phyloP scores from a whole-genome alignment of 2,329 filamentous ascomycete species.

The Xylaria sp. region DNA sequence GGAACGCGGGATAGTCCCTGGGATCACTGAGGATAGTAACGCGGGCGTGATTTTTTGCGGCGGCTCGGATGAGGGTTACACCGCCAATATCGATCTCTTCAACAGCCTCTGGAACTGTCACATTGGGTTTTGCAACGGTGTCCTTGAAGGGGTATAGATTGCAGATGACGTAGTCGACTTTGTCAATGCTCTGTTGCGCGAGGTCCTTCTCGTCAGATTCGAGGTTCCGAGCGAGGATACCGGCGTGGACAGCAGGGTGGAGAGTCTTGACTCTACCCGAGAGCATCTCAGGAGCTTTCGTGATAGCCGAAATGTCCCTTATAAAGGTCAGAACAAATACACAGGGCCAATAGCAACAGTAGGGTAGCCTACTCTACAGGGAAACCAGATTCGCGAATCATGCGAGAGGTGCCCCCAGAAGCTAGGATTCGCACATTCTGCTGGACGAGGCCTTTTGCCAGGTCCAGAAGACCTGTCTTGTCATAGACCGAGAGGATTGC shows the following conservation, averaged over 20 bases:
- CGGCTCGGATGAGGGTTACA: slow-evolving; percentile 93
- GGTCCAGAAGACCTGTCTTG: slow-evolving; percentile 93
- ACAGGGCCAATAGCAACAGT: slow-evolving; percentile 2
- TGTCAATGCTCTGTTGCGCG: slow-evolving; percentile 90
- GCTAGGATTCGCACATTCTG: slow-evolving; percentile 91
- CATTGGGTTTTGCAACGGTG: slow-evolving; percentile 94
- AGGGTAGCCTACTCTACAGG: slow-evolving; percentile 77
- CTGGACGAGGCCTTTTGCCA: slow-evolving; percentile 88
- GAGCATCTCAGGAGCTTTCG: slow-evolving; percentile 95
- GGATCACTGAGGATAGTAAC: slow-evolving; percentile 97
- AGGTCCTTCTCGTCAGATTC: slow-evolving; percentile 97
- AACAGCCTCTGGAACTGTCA: slow-evolving; percentile 94
- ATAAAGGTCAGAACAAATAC: slow-evolving; percentile 27
- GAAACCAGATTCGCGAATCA: slow-evolving; percentile 96
- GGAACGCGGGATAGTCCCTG: slow-evolving; percentile 89
- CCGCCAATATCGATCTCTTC: slow-evolving; percentile 99
- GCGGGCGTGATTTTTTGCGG: slow-evolving; percentile 95
- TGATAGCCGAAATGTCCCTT: slow-evolving; percentile 97
- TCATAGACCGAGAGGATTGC: slow-evolving; percentile 98
- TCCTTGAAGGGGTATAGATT: slow-evolving; percentile 99
- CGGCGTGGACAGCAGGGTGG: slow-evolving; percentile 88
- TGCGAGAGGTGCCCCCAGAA: slow-evolving; percentile 91
- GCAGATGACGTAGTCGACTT: slow-evolving; percentile 96
- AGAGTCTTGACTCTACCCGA: slow-evolving; percentile 82
- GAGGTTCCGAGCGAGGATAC: slow-evolving; percentile 92